Percentiles rank a stretch among this genome's conserved stretches.
Conservation (phyloP, 352 stramenopile species). For the Globisporangium nagaii region DNA sequence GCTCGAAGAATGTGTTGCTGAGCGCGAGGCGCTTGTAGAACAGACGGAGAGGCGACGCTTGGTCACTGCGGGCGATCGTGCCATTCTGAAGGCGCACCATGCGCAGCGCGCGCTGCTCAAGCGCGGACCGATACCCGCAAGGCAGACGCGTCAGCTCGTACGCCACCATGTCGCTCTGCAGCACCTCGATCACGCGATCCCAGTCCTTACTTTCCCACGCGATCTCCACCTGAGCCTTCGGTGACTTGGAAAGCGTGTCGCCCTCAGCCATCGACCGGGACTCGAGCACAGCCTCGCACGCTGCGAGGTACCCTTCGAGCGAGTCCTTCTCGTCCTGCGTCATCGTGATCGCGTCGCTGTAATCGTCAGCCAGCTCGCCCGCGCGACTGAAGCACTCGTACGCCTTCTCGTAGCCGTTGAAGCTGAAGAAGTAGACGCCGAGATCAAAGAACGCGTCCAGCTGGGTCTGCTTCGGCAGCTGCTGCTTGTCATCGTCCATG, state of each 20-base stretch:
- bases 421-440: conserved; percentile 72
- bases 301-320: conserved; percentile 67
- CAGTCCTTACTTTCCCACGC: conserved; percentile 45
- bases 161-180: conserved; percentile 38
- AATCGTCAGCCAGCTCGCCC: conserved; percentile 43
- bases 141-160: conserved; percentile 27
- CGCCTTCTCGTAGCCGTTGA: conserved; percentile 66
- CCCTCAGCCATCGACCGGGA: conserved; percentile 30
- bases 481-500: conserved; percentile 35
- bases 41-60: conserved; percentile 23
- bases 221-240: conserved; percentile 34
- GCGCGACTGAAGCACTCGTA: conserved; percentile 72
- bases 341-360: conserved; percentile 14
- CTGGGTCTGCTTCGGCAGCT: conserved; percentile 34
- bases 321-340: conserved; percentile 23
- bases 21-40: conserved; percentile 54
- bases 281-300: conserved; percentile 62
- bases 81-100: conserved; percentile 29
- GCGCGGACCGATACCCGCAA: conserved; percentile 24
- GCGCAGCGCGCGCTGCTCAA: conserved; percentile 49
- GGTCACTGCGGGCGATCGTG: conserved; percentile 8
- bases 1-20: conserved; percentile 29
- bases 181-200: conserved; percentile 37
- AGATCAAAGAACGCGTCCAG: conserved; percentile 67
- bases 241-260: conserved; percentile 23